Conservation (phyloP, 139 green algal genomes). For the Medakamo hakoo region DNA sequence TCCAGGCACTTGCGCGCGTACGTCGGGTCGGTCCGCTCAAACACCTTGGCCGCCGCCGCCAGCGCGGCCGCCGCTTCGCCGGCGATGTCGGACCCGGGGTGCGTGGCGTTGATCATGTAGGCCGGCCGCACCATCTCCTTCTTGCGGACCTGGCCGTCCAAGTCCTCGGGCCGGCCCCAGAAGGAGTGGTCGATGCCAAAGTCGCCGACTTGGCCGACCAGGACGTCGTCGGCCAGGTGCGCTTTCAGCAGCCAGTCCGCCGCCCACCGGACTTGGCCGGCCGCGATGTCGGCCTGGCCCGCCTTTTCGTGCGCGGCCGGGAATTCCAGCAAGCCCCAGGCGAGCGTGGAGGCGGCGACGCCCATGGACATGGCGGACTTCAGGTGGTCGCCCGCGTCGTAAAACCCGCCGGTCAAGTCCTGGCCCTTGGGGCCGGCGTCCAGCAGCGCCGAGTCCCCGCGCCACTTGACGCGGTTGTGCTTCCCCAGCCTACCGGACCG, state of each 20-base stretch:
- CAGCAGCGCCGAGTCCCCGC: conserved; percentile 24
- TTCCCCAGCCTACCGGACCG: conserved; percentile 12
- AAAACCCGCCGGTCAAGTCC: conserved; percentile 30
- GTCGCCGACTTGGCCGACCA: conserved; percentile 17
- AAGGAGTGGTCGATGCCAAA: conserved; percentile 27
- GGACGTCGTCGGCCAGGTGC: conserved; percentile 15
- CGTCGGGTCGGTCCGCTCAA: conserved; percentile 14
- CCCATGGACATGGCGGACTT: conserved; percentile 43
- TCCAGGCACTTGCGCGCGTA: conserved; percentile 24
- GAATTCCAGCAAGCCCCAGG: conserved; percentile 42
- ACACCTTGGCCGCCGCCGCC: conserved; percentile 30
- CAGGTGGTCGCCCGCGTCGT: conserved; percentile 44
- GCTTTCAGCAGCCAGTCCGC: conserved; percentile 35
- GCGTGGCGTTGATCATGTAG: conserved; percentile 13
- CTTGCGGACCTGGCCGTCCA: conserved; percentile 3
- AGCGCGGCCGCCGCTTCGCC: conserved; percentile 33
- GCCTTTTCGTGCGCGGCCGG: conserved; percentile 9
- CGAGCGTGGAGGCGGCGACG: conserved; percentile 30
- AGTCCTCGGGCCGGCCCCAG: conserved; percentile 46
- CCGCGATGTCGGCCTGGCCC: conserved; percentile 6
- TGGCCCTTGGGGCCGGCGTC: conserved; percentile 12
- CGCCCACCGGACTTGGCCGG: conserved; percentile 20
- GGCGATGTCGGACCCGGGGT: conserved; percentile 38
- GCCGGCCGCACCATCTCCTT: conserved; percentile 4
- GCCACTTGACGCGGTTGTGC: conserved; percentile 20